Conservation (phyloP, 2,329 filamentous ascomycete genomes). For the Didymella lethalis region DNA sequence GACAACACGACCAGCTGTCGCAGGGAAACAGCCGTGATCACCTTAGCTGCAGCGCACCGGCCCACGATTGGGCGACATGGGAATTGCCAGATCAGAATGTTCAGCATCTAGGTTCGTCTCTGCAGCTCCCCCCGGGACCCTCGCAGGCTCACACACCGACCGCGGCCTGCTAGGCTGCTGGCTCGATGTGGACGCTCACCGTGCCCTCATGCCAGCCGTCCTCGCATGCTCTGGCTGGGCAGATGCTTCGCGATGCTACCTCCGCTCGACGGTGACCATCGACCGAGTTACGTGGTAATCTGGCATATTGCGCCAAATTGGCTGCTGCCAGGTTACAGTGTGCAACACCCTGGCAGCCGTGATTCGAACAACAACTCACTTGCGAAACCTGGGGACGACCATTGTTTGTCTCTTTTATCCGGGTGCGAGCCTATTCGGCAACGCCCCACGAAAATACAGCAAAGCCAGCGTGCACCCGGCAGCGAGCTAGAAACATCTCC, state of each 20-base stretch:
- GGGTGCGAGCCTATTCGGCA: slow-evolving; percentile 42
- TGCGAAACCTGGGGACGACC: slow-evolving; percentile 41
- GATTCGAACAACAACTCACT: slow-evolving; percentile 31
- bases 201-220: slow-evolving; percentile 28
- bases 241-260: slow-evolving; percentile 33
- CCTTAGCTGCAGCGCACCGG: slow-evolving; percentile 26
- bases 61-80: slow-evolving; percentile 23
- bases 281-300: slow-evolving; percentile 44
- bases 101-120: slow-evolving; percentile 20
- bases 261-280: slow-evolving; percentile 30
- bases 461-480: slow-evolving; percentile 23
- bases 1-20: slow-evolving; percentile 25
- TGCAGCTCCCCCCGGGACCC: slow-evolving; percentile 22
- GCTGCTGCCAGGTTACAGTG: slow-evolving; percentile 34
- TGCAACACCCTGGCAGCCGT: slow-evolving; percentile 36
- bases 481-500: slow-evolving; percentile 22
- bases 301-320: slow-evolving; percentile 46
- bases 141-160: slow-evolving; percentile 21
- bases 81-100: slow-evolving; percentile 23
- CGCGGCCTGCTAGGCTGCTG: slow-evolving; percentile 13
- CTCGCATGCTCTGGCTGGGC: slow-evolving; percentile 29
- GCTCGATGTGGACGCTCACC: slow-evolving; percentile 29
- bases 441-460: slow-evolving; percentile 42
- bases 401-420: slow-evolving; percentile 48
- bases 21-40: slow-evolving; percentile 25